Percentiles rank a stretch among this genome's conserved stretches.
These are phyloP conservation scores for Naganishia cerealis DNA, from an alignment of 1,284 basidiomycete genomes.

Conservation along the genomic window DNA sequence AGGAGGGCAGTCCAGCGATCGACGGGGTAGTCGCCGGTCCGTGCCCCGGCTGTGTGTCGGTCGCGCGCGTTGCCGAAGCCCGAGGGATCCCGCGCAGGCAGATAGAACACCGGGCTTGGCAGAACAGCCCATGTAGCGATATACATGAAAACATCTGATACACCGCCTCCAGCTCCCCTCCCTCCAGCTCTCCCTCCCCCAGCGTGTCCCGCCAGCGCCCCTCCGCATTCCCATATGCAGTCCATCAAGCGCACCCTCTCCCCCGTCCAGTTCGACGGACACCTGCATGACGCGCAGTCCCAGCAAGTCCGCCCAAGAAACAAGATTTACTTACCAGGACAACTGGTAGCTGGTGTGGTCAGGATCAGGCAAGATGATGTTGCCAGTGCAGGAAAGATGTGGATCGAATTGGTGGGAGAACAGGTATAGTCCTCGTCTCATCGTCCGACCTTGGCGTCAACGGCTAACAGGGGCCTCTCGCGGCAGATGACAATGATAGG, in stretches of 20 bases:
- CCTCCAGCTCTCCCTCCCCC: too few species aligned
- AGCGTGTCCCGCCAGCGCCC: too few species aligned
- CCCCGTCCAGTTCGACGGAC: constrained; percentile 3
- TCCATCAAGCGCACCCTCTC: constrained; percentile 21
- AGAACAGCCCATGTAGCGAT: too few species aligned
- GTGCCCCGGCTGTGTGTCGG: too few species aligned
- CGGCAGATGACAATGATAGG: constrained; percentile 11
- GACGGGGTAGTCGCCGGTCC: too few species aligned
- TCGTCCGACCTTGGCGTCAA: background rate
- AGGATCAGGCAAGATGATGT: constrained; percentile 19
- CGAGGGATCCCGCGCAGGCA: too few species aligned
- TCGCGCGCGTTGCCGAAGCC: too few species aligned
- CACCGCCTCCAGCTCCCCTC: too few species aligned
- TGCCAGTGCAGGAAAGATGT: background rate
- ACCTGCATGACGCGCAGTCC: constrained; percentile 4
- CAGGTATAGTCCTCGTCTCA: background rate
- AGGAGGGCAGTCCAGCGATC: too few species aligned
- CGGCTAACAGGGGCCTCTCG: background rate
- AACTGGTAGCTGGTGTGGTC: constrained; percentile 10
- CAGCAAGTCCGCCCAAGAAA: background rate
- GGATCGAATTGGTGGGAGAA: constrained; percentile 14
- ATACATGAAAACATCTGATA: too few species aligned
- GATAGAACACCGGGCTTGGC: too few species aligned
- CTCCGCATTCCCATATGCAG: background rate
- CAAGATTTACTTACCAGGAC: constrained; percentile 19